Base-by-base conservation (phyloP, 257 asterid species). In the Paraleonurus japonicus region DNA sequence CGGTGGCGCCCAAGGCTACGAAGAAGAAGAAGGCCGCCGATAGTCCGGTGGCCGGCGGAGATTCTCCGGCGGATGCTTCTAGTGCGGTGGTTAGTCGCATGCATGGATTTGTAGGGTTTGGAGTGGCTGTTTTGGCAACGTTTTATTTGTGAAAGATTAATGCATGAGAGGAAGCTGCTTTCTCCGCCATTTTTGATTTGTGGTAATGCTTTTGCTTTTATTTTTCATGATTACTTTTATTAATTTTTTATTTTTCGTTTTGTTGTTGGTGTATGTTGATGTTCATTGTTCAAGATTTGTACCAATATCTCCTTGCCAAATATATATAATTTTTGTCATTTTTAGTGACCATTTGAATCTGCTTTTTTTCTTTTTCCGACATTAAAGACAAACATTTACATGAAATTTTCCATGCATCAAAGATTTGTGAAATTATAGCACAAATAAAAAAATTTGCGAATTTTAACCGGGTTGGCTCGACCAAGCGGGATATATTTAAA, bases 11-110 rank as follows among this genome's bases (percentile, higher is more conserved):
- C 0, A 79, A 70, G 19, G 62, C 48, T 16, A 37, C 75, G 58
- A 75, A 78, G 85, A 89, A 83, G 80, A 63, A 74, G 73, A 58
- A 30, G 3, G 85, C 81, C 0, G 83, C 86, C 0, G 92, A 77
- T 0, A 75, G 78, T 27, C 86, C 95, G 3, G 78, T 73, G 54
- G 70, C 92, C 0, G 86, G 88, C 26, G 76, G 70, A 5, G 86
- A 84, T 50, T 66, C 82, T 1, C 82, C 96, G 54, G 76, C 78
- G 9, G 91, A 88, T 72, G 65, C 87, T 0, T 87, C 98, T 0
- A 83, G 59, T 13, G 88, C 76, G 5, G 75, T 10, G n/a, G 82
- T 76, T 0, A 50, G 65, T 5, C 54, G 59, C 17, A n/a, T 81
- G 86, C 83, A 76, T 81, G 88, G 89, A 50, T 4, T 70, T 68